Base-by-base conservation (phyloP, 306 rosid genomes). In the Carpinus viminea region DNA sequence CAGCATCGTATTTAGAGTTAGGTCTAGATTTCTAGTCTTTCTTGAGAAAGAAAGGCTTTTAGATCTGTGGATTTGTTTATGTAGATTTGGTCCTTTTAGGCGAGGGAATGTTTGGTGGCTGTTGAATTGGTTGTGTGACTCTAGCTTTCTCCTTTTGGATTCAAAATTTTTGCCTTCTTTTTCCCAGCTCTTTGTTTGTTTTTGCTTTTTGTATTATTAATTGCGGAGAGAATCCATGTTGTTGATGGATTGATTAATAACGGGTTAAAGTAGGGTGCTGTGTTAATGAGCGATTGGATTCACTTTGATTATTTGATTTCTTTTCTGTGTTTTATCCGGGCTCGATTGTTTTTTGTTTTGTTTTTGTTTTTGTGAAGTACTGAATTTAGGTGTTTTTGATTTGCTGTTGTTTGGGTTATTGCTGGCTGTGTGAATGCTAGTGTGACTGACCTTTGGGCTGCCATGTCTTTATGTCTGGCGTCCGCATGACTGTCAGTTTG, bases 31-130 rank as follows among this genome's bases (percentile, higher is more conserved):
- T 43, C 16, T 28, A 61, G 17, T 65, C 8, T 11, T 4, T 1
- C 18, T 60, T 38, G 28, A 24, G 12, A 5, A 12, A 36, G 11
- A 61, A 1, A 12, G 18, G 5, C 56, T 55, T 41, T 34, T 83
- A 89, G 97, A 91, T 91, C 96, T 91, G 92, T 11, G 55, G 16
- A 8, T 45, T 76, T 50, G 28, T n/a, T 12, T n/a, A 78, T 7
- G 7, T 68, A n/a, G 79, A 45, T 89, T 81, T 54, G 18, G 9
- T 28, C 83, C n/a, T 77, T 83, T 46, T 15, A 4, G 51, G 9
- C 16, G 10, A 7, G 7, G 56, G 65, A 82, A 80, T 13, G 12
- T 20, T 48, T 9, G 28, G 8, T 21, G 12, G 4, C 75, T 74
- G 72, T 13, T 36, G 55, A n/a, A 26, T 69, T 79, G 12, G 12